Base-by-base conservation (phyloP, 2,329 filamentous ascomycete species). In the Ascochyta koolunga region DNA sequence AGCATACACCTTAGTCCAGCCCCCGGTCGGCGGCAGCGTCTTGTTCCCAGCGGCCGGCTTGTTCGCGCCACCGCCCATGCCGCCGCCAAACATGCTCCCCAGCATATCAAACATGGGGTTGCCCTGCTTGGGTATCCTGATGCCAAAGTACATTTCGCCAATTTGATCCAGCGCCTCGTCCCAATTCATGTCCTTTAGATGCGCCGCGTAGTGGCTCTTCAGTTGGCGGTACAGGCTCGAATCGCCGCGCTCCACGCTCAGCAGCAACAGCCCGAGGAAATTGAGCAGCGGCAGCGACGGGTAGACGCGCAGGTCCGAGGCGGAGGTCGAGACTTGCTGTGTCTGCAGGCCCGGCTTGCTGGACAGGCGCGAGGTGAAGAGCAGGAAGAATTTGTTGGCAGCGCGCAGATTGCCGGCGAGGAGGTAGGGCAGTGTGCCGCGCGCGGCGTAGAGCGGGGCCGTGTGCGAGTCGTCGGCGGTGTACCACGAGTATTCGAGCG, bases 71-170 rank as follows among this genome's bases (percentile, higher is more conserved):
- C 77, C 83, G 16, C 79, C 81, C 44, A 80, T 81, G 22, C 86
- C 88, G 18, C 91, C 91, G 42, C 93, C 93, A 69, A 99, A 90
- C 82, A 99, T 86, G 59, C 87, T 93, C 41, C 92, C 93, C 90
- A 99, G 96, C 93, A 99, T 98, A 73, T 99, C 95, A 77, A 98
- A 86, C 75, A 99, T 80, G 3, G 93, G 93, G 75, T 98, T 98
- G 60, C 88, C 89, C 79, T 96, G 91, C 68, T 89, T 84, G 40
- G 93, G 93, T 70, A 92, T 88, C 78, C 87, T 85, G 73, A 99
- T 96, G 31, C 87, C 87, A 78, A 99, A 99, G 80, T 98, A 99
- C 86, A 96, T 93, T 79, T 99, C 93, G 42, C 89, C 93, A 66
- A 99, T 88, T 74, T 91, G 87, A 65, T 92, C 89, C 56, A 99